These are phyloP conservation scores for Spathaspora hagerdaliae DNA, from an alignment of 805 yeast species.

Conservation along the genomic window DNA sequence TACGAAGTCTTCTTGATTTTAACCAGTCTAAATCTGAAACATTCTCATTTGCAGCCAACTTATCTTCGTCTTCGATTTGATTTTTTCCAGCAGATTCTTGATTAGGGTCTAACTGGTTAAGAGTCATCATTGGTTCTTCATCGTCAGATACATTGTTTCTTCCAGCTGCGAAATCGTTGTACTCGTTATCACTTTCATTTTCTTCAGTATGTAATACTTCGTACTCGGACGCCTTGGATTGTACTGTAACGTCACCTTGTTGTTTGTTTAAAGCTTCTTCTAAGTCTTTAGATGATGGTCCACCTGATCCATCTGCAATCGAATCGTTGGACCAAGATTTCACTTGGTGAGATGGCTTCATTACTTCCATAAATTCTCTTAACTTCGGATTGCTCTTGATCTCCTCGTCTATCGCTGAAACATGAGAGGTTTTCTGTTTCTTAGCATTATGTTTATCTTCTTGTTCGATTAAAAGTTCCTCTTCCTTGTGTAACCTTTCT, in stretches of 20 bases:
- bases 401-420: conserved; percentile 50
- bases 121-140: conserved; percentile 48
- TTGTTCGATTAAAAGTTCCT: conserved; percentile 39
- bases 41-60: conserved; percentile 42
- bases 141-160: conserved; percentile 26
- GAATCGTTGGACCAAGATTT: conserved; percentile 75
- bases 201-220: conserved; percentile 40
- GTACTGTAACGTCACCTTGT: conserved; percentile 10
- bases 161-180: conserved; percentile 41
- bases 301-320: conserved; percentile 42
- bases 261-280: conserved; percentile 37
- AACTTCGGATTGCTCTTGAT: conserved; percentile 64
- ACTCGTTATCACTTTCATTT: conserved; percentile 49
- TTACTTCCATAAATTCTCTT: conserved; percentile 76
- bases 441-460: conserved; percentile 38
- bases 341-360: conserved; percentile 69
- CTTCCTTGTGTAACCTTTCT: conserved; percentile 34
- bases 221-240: conserved; percentile 13
- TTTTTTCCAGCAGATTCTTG: conserved; percentile 17
- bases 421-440: conserved; percentile 31
- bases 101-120: conserved; percentile 19
- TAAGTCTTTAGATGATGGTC: conserved; percentile 41
- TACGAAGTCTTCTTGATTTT: conserved; percentile 66
- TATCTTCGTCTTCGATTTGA: conserved; percentile 15
- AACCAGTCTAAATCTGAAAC: conserved; percentile 88